Evolutionary conservation across 495 filamentous ascomycete species (phyloP), one percentile per base, ranked within the genome.

Genomic region (Penicillium manginii): DNA sequence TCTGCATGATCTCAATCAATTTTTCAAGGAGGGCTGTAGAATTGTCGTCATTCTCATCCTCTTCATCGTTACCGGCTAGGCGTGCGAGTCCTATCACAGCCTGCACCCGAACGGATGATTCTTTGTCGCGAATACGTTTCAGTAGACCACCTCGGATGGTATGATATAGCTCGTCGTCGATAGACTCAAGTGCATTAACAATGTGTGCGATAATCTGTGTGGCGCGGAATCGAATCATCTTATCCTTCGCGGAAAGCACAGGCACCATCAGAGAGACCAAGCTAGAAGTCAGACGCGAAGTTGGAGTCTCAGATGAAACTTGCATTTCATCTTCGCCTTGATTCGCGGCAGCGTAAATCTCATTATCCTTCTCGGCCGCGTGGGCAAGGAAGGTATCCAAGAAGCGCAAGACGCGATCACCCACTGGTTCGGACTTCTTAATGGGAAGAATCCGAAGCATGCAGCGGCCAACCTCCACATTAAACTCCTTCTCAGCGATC

Each of bases 381-480:
- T 92, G 84, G 47, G 84, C 86, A 60, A 99, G 71, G 74, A 96
- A 99, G 37, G 89, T 76, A 18, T 91, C 92, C 63, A 93, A 75
- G 71, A 98, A 97, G 42, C 91, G 82, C 51, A 98, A 80, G 37
- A 88, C 80, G 58, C 90, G 85, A 71, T 99, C 94, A 22, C 92
- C 94, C 4, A 90, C 92, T 29, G 85, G 81, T 75, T 99, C 94
- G 35, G 88, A 88, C 80, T 96, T 97, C 80, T 96, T 96, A 23
- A 98, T 88, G 3, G 86, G 79, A 77, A 98, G 81, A 54, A 93
- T 80, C 40, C 93, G 83, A 55, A 93, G 75, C 37, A 96, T 81
- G 64, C 92, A 97, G 67, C 92, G 81, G 32, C 82, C 81, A 32
- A 97, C 84, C 73, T 97, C 96, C 46, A 81, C 75, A 59, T 92